phyloP scores from a whole-genome alignment of 768 basidiomycete species.

The Rhodosporidiobolus sp. region DNA sequence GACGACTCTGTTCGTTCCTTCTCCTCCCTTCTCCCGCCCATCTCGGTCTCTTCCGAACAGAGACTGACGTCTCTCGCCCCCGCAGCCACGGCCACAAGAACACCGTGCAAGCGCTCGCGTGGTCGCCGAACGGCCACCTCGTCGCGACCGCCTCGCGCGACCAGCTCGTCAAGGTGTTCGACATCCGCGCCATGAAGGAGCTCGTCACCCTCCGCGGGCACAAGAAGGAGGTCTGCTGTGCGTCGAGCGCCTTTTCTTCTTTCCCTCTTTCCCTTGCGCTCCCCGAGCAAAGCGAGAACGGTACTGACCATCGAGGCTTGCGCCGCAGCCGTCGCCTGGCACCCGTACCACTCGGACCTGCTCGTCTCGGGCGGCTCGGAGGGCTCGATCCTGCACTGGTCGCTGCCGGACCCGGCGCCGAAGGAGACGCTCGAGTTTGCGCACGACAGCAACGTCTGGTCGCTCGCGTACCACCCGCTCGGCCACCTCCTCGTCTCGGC shows the following conservation, averaged over 20 bases:
- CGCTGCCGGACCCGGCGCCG: slow-evolving; percentile 56
- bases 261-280: background rate
- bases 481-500: slow-evolving; percentile 90
- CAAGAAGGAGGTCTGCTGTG: slow-evolving; percentile 97
- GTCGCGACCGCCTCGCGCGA: slow-evolving; percentile 94
- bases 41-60: background rate
- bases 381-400: slow-evolving; percentile 92
- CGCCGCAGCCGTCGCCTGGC: slow-evolving; percentile 85
- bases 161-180: slow-evolving; percentile 90
- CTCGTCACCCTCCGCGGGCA: slow-evolving; percentile 87
- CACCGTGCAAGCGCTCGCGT: slow-evolving; percentile 84
- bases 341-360: slow-evolving; percentile 79
- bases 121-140: slow-evolving; percentile 91
- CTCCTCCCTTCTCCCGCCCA: background rate
- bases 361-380: slow-evolving; percentile 92
- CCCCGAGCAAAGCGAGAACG: background rate
- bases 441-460: slow-evolving; percentile 91
- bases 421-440: slow-evolving; percentile 74
- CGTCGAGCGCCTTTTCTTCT: slow-evolving; percentile 44
- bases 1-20: slow-evolving; percentile 70
- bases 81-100: slow-evolving; percentile 92
- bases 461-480: slow-evolving; percentile 88
- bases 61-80: background rate
- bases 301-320: background rate
- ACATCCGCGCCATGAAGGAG: slow-evolving; percentile 97